These are phyloP conservation scores for Phanerodontia chrysosporium DNA, from an alignment of 768 basidiomycete species.

Conservation along the genomic window DNA sequence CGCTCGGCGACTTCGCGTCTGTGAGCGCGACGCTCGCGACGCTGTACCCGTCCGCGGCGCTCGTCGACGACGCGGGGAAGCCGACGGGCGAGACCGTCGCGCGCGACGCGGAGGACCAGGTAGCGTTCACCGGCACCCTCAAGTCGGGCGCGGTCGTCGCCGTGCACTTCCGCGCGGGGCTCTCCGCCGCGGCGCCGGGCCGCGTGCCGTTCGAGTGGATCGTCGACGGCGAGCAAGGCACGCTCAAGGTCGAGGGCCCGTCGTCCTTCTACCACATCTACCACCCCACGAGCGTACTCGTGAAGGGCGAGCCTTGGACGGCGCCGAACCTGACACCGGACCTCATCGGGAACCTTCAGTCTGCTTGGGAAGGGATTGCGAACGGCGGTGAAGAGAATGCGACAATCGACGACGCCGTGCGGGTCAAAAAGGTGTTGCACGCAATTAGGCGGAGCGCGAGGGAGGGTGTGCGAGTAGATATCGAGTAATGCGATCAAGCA, in stretches of 20 bases:
- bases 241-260: slow-evolving; percentile 17
- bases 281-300: neutral
- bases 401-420: slow-evolving; percentile 29
- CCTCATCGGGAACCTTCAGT: neutral
- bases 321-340: neutral
- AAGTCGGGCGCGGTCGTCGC: slow-evolving; percentile 27
- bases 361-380: slow-evolving; percentile 5
- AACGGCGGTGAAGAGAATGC: slow-evolving; percentile 19
- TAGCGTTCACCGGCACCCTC: slow-evolving; percentile 27
- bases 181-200: slow-evolving; percentile 20
- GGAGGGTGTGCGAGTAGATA: slow-evolving; percentile 4
- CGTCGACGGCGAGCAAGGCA: slow-evolving; percentile 33
- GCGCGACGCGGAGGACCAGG: slow-evolving; percentile 24
- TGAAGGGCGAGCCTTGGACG: slow-evolving; percentile 1
- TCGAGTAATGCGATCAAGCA: neutral
- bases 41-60: slow-evolving; percentile 22
- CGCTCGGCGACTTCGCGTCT: slow-evolving; percentile 30
- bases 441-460: neutral
- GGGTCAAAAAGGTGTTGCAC: slow-evolving; percentile 19
- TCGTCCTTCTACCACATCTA: neutral
- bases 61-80: slow-evolving; percentile 24
- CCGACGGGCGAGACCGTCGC: slow-evolving; percentile 23
- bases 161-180: slow-evolving; percentile 24
- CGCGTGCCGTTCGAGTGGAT: slow-evolving; percentile 28
- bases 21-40: slow-evolving; percentile 24